Evolutionary conservation across 176 grass and related monocot genomes (phyloP), one percentile per base, ranked within the genome.

Genomic region (Zizania latifolia): DNA sequence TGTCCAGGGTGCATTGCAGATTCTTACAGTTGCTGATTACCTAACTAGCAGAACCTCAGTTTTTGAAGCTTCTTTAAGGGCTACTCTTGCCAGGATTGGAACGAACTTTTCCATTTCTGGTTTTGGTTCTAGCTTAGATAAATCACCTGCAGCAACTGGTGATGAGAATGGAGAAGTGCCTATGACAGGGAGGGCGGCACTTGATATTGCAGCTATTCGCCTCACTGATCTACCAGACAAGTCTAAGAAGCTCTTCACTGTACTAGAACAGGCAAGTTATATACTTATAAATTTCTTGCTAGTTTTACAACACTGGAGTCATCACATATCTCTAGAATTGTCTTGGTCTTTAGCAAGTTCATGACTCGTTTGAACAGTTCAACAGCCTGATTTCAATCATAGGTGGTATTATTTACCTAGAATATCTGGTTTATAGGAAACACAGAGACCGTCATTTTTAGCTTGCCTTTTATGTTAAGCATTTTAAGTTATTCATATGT

Each of bases 21-120:
- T 99, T 85, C 89, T 99, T 81, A 99, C 92, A 59, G 92, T 99
- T 71, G 95, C 87, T 46, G 95, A 99, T 84, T 99, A 89, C 83
- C 76, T 99, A 81, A 94, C 87, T 4, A 90, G 79, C 71, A 79
- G 95, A 67, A 85, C 95, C 37, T 94, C 95, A 55, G 91, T 99
- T 67, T 99, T 99, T 77, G 95, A 99, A 76, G 95, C 95, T 88
- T 92, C 95, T 90, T 92, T 99, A 83, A 86, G 95, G 65, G 89
- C 95, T 54, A 92, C 91, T 14, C 89, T 99, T 71, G 91, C 95
- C 65, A 99, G 95, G 68, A 92, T 94, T 61, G 95, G 95, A 16
- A 99, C 95, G 61, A 90, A 83, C 40, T 76, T 94, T 61, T 92
- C 91, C 45, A 62, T 99, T 83, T 94, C 91, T 0, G 80, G 73